Evolutionary conservation across 129 eudicot genomes (phyloP).

Genomic region (Saussurea involucrata): DNA sequence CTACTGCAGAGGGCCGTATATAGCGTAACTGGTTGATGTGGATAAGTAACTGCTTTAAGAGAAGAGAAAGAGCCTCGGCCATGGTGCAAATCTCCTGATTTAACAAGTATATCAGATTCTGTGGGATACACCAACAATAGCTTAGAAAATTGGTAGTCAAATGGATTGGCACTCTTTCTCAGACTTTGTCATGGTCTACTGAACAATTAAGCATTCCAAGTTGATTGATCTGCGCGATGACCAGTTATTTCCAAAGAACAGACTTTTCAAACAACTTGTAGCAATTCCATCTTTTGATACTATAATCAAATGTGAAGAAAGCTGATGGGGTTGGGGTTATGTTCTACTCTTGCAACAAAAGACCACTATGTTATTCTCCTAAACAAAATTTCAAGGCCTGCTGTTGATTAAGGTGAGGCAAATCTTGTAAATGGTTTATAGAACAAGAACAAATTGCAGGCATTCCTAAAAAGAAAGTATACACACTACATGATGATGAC

Average conservation of each 20-base stretch:
- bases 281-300: neutral
- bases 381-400: neutral
- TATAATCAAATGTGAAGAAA: too few relatives aligned
- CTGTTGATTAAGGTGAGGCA: neutral
- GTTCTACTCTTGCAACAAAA: too few relatives aligned
- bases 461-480: too few relatives aligned
- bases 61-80: constrained; percentile 1
- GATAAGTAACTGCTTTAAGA: neutral
- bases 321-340: too few relatives aligned
- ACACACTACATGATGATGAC: too few relatives aligned
- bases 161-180: too few relatives aligned
- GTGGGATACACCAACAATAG: neutral
- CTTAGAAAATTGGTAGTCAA: too few relatives aligned
- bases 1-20: neutral
- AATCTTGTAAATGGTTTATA: neutral
- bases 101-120: neutral
- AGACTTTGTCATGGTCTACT: neutral
- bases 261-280: neutral
- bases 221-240: too few relatives aligned
- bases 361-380: too few relatives aligned
- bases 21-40: neutral
- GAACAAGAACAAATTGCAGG: neutral
- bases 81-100: neutral
- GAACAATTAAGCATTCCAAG: neutral
- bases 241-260: too few relatives aligned